These are phyloP conservation scores for Skeletonema menzelii DNA, from an alignment of 108 stramenopile genomes.

Conservation along the genomic window DNA sequence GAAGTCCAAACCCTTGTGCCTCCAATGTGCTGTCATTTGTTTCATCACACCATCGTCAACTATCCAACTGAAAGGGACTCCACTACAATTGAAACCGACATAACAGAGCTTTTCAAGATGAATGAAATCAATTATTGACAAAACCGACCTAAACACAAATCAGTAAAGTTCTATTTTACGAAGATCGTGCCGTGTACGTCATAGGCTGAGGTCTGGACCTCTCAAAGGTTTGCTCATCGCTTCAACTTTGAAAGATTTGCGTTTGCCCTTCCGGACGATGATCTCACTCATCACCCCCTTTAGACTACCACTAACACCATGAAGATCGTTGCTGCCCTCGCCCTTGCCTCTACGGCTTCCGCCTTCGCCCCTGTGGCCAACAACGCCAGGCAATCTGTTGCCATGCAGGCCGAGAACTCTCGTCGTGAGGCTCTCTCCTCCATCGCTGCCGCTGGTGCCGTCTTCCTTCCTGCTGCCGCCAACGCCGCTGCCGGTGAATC, in stretches of 20 bases:
- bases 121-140: not conserved
- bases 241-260: not conserved
- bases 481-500: conserved; percentile 87
- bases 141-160: not conserved
- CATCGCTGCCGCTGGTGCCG: conserved; percentile 77
- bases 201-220: not conserved
- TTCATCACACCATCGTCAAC: not conserved
- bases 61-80: not conserved
- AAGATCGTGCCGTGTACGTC: not conserved
- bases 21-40: no score
- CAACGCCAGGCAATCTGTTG: conserved; percentile 31
- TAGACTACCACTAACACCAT: conserved; percentile 53
- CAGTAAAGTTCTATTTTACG: not conserved
- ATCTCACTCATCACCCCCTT: not conserved
- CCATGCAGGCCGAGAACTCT: conserved; percentile 49
- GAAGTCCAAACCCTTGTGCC: no score
- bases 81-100: not conserved
- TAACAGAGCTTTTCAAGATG: not conserved
- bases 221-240: not conserved
- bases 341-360: conserved; percentile 71
- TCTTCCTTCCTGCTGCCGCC: conserved; percentile 77
- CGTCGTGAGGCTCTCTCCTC: conserved; percentile 76
- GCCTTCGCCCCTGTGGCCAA: conserved; percentile 63
- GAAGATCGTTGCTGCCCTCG: conserved; percentile 83
- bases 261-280: not conserved